Conservation (phyloP, 768 basidiomycete species). For the Kwoniella pini region DNA sequence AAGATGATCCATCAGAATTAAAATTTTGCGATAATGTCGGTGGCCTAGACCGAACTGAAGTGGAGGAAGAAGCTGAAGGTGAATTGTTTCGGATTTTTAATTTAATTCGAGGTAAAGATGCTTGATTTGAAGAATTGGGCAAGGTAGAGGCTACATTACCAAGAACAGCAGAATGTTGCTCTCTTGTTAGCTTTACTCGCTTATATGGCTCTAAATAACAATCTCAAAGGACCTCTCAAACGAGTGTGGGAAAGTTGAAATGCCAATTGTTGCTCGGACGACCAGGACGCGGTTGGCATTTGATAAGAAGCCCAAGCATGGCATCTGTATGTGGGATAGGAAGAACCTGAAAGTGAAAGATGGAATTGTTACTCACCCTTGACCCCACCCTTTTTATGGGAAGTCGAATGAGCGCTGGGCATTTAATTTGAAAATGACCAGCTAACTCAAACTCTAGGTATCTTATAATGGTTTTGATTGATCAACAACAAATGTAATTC, state of each 20-base stretch:
- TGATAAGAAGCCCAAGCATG: too few relatives aligned
- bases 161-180: not conserved
- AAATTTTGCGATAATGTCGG: not conserved
- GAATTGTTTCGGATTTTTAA: conserved; percentile 25
- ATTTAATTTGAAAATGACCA: conserved; percentile 5
- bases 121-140: conserved; percentile 15
- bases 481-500: conserved; percentile 20
- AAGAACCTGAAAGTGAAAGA: not conserved
- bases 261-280: not conserved
- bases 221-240: conserved; percentile 13
- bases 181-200: not conserved
- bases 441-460: conserved; percentile 17
- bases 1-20: conserved; percentile 22
- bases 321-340: too few relatives aligned
- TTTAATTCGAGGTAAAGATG: conserved; percentile 29
- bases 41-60: conserved; percentile 8
- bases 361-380: conserved; percentile 12
- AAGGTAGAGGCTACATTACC: not conserved
- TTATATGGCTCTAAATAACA: not conserved
- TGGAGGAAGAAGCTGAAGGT: conserved; percentile 13
- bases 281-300: not conserved
- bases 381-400: conserved; percentile 18
- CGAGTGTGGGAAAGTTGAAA: not conserved
- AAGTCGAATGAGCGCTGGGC: conserved; percentile 15
- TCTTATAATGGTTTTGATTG: conserved; percentile 27